Evolutionary conservation across 2,329 filamentous ascomycete genomes (phyloP).

Genomic region (Diaporthe citriasiana): DNA sequence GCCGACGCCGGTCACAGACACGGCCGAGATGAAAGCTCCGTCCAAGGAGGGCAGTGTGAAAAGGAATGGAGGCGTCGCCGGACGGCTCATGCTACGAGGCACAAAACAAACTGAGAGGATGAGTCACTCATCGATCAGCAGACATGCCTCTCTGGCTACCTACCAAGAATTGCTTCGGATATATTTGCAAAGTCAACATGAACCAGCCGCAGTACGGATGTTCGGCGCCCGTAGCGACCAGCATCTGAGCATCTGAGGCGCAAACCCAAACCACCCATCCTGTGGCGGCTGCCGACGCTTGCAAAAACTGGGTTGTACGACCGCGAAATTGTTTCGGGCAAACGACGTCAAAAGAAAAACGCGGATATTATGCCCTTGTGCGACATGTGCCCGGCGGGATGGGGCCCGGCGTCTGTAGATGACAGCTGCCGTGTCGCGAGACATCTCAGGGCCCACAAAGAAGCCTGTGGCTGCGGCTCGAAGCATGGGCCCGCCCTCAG

Average conservation of each 20-base stretch:
- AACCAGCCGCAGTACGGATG: not conserved
- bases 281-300: not conserved
- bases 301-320: not conserved
- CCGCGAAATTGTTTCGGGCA: constrained; percentile 11
- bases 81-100: not conserved
- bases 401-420: constrained; percentile 16
- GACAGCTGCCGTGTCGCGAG: constrained; percentile 36
- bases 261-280: not conserved
- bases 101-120: not conserved
- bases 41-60: not conserved
- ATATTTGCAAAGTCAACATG: not conserved
- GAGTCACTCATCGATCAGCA: not conserved
- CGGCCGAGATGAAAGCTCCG: not conserved
- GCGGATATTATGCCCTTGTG: not conserved
- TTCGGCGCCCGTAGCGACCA: not conserved
- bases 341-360: not conserved
- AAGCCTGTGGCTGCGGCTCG: constrained; percentile 37
- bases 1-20: not conserved
- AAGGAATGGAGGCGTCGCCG: not conserved
- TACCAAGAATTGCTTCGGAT: not conserved
- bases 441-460: constrained; percentile 34
- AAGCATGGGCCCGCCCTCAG: constrained; percentile 28
- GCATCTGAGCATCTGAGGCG: not conserved
- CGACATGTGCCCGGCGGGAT: not conserved
- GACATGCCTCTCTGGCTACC: not conserved